Evolutionary conservation across 1,139 yeast genomes (phyloP).

Genomic region (Zygoascus sp.): DNA sequence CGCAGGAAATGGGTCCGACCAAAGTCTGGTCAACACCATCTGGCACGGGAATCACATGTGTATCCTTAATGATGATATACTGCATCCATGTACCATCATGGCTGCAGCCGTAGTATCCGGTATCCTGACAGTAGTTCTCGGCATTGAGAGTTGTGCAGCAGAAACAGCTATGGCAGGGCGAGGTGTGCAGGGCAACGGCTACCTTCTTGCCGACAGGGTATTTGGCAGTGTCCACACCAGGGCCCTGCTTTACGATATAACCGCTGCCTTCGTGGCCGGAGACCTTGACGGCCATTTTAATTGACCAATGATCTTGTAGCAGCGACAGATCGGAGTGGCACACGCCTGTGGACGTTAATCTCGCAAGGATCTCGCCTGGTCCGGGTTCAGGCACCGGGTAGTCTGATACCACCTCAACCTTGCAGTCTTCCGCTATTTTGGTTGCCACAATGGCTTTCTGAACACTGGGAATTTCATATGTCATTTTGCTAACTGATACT

Average conservation of each 20-base stretch:
- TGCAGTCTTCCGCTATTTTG: conserved; percentile 21
- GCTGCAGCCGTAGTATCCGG: conserved; percentile 50
- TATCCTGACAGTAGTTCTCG: conserved; percentile 21
- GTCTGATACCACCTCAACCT: conserved; percentile 22
- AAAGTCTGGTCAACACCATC: conserved; percentile 56
- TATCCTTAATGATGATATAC: conserved; percentile 71
- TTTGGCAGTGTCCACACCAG: conserved; percentile 19
- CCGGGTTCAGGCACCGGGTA: conserved; percentile 31
- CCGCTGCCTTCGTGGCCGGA: conserved; percentile 32
- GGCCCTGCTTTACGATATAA: conserved; percentile 26
- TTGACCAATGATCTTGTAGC: conserved; percentile 25
- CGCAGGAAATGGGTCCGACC: conserved; percentile 67
- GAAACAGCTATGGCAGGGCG: conserved; percentile 26
- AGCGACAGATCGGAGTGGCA: conserved; percentile 38
- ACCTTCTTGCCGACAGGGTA: conserved; percentile 25
- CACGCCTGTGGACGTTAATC: conserved; percentile 34
- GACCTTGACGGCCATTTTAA: conserved; percentile 13
- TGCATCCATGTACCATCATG: conserved; percentile 76
- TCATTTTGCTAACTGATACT: neutral
- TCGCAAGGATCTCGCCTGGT: conserved; percentile 29
- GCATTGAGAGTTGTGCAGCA: conserved; percentile 21
- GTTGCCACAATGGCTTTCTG: conserved; percentile 28
- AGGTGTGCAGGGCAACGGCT: conserved; percentile 24
- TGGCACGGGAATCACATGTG: conserved; percentile 72
- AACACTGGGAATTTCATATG: conserved; percentile 21